A percentile compares a stretch with the other conserved stretches of the same genome.
Evolutionary conservation across 208 protist genomes (phyloP).

Genomic region (Crithidia bombi): DNA sequence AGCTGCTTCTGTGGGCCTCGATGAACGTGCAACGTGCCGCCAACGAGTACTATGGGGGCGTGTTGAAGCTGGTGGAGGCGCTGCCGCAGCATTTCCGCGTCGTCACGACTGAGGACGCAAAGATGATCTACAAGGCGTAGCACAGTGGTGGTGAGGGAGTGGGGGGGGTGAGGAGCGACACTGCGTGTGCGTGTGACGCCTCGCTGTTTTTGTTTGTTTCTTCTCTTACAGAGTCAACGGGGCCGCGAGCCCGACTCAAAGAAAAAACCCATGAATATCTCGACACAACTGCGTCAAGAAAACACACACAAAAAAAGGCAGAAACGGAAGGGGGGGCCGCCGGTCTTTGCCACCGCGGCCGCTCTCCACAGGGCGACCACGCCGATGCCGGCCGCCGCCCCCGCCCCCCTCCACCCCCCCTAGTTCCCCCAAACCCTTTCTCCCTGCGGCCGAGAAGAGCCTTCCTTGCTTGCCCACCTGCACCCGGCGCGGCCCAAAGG

Average conservation of each 20-base stretch:
- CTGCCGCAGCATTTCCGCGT: conserved; percentile 61
- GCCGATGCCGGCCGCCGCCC: too few species aligned
- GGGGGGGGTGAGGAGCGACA: background rate
- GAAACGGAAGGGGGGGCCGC: too few species aligned
- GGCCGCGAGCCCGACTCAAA: background rate
- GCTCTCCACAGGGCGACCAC: too few species aligned
- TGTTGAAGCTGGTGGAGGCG: conserved; percentile 64
- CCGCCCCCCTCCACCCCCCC: too few species aligned
- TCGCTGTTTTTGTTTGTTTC: background rate
- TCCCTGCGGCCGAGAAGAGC: too few species aligned
- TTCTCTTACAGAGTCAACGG: background rate
- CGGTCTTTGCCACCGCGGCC: too few species aligned
- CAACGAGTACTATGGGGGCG: conserved; percentile 65
- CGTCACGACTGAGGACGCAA: conserved; percentile 46
- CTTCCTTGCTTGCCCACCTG: too few species aligned
- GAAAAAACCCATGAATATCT: background rate
- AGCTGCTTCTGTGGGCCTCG: conserved; percentile 79
- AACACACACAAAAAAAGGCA: too few species aligned
- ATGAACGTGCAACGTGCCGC: conserved; percentile 72
- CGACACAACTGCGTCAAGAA: too few species aligned
- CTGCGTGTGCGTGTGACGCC: background rate
- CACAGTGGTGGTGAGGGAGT: too few species aligned
- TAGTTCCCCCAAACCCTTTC: too few species aligned
- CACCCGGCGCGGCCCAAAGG: too few species aligned
- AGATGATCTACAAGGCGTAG: conserved; percentile 47